A percentile compares a stretch with the other conserved stretches of the same genome.
Evolutionary conservation across 192 early-diverging fungal genomes (phyloP).

Genomic region (Entophlyctis helioformis): DNA sequence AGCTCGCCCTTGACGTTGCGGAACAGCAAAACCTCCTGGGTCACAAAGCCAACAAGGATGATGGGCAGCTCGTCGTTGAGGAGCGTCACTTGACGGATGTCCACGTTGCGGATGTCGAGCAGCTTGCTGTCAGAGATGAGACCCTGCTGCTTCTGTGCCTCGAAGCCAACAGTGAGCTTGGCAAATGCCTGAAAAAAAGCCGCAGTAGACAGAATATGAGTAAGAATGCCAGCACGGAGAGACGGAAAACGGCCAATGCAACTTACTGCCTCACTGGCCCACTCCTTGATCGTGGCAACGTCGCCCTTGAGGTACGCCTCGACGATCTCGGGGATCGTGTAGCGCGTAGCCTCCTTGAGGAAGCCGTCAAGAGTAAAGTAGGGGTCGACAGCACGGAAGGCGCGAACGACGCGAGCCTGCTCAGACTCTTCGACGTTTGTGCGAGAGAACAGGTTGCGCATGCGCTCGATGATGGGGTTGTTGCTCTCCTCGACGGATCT

Average conservation of each 20-base stretch:
- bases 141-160: constrained; percentile 74
- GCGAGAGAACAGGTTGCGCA: constrained; percentile 60
- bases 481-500: constrained; percentile 83
- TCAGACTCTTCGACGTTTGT: constrained; percentile 89
- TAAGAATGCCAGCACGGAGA: too few species aligned
- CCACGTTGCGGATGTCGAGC: constrained; percentile 81
- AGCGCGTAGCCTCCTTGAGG: constrained; percentile 82
- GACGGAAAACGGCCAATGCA: too few species aligned
- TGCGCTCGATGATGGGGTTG: constrained; percentile 69
- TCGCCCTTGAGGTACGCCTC: constrained; percentile 90
- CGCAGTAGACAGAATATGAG: too few species aligned
- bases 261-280: constrained; percentile 89
- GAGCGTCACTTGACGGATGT: constrained; percentile 79
- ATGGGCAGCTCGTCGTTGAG: constrained; percentile 90
- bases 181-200: constrained; percentile 5
- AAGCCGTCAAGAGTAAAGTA: constrained; percentile 75
- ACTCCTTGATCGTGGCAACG: constrained; percentile 65
- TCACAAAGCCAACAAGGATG: constrained; percentile 75
- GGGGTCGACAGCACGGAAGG: constrained; percentile 77
- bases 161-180: constrained; percentile 63
- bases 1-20: constrained; percentile 79
- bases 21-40: constrained; percentile 91
- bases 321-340: constrained; percentile 89
- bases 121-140: constrained; percentile 90
- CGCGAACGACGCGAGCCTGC: constrained; percentile 75